Conservation (phyloP, 2,329 filamentous ascomycete species). For the Phyllosticta citrichinensis region DNA sequence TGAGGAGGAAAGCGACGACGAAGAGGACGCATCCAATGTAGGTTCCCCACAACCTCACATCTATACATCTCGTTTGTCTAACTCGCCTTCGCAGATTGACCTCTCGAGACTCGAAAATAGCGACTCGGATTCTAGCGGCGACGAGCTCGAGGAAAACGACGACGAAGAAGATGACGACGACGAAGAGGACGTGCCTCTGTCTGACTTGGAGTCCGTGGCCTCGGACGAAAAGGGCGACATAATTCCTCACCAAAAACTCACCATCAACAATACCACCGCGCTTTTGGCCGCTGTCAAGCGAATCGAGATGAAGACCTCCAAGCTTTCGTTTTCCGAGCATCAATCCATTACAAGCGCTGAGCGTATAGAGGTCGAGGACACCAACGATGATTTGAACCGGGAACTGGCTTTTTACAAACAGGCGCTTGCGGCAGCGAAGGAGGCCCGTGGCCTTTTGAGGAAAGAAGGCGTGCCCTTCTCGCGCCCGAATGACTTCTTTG, state of each 20-base stretch:
- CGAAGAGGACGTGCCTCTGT: slow-evolving; percentile 81
- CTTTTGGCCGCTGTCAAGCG: slow-evolving; percentile 72
- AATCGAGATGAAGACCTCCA: slow-evolving; percentile 59
- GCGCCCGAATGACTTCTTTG: slow-evolving; percentile 88
- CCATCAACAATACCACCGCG: slow-evolving; percentile 92
- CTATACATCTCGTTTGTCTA: background rate
- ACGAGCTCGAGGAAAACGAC: slow-evolving; percentile 37
- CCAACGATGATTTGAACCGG: slow-evolving; percentile 83
- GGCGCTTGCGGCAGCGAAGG: slow-evolving; percentile 65
- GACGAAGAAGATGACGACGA: slow-evolving; percentile 61
- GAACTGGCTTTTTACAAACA: slow-evolving; percentile 92
- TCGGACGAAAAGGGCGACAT: slow-evolving; percentile 80
- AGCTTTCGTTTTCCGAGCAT: slow-evolving; percentile 71
- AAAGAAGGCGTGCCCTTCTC: slow-evolving; percentile 79
- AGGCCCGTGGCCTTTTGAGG: slow-evolving; percentile 63
- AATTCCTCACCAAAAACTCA: slow-evolving; percentile 81
- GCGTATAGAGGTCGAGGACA: slow-evolving; percentile 65
- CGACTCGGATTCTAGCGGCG: slow-evolving; percentile 19
- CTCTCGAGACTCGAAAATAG: slow-evolving; percentile 28
- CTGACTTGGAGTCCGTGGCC: slow-evolving; percentile 68
- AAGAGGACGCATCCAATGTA: slow-evolving; percentile 15
- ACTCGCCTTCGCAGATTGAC: slow-evolving; percentile 12
- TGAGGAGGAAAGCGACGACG: slow-evolving; percentile 31
- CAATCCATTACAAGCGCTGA: slow-evolving; percentile 62
- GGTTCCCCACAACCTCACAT: background rate